Evolutionary conservation across 768 basidiomycete genomes (phyloP), one percentile per base, ranked within the genome.

Genomic region (Cystofilobasidium bisporidii): DNA sequence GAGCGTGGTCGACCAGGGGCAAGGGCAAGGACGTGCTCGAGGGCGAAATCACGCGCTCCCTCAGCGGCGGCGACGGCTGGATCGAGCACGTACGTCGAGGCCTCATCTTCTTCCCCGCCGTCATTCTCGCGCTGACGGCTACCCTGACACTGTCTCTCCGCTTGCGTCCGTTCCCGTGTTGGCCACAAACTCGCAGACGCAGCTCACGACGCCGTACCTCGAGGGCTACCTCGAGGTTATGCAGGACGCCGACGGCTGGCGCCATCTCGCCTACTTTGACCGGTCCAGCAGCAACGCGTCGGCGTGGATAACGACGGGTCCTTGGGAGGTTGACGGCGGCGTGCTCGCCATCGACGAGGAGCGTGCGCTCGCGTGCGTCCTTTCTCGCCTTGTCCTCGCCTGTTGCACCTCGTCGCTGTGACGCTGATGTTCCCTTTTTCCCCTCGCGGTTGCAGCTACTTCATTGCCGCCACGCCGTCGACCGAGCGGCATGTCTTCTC

Each of bases 51-150:
- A 87, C 91, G 11, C 80, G 94, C 66, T 86, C 81, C 69, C 80
- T 94, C 72, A 82, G 94, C 73, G 87, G 85, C 0, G 94, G 96
- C 73, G 84, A 85, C 43, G 96, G 96, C 0, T 99, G 96, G 96
- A 91, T 97, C 70, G 89, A 97, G 61, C 79, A 83, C 69, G 91
- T 90, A 71, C 69, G 86, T 80, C 36, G n/a, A n/a, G n/a, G n/a
- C n/a, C n/a, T n/a, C n/a, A n/a, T n/a, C n/a, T n/a, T n/a, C n/a
- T n/a, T n/a, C n/a, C n/a, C n/a, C n/a, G n/a, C n/a, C n/a, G n/a
- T n/a, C n/a, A n/a, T n/a, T n/a, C n/a, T n/a, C n/a, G n/a, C n/a
- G n/a, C n/a, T n/a, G n/a, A n/a, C n/a, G n/a, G n/a, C n/a, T n/a
- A n/a, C n/a, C n/a, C n/a, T n/a, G n/a, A n/a, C n/a, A n/a, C n/a